Percentiles rank a stretch among this genome's conserved stretches.
These are phyloP conservation scores for Xylaria arbuscula DNA, from an alignment of 2,329 filamentous ascomycete species.

Conservation along the genomic window DNA sequence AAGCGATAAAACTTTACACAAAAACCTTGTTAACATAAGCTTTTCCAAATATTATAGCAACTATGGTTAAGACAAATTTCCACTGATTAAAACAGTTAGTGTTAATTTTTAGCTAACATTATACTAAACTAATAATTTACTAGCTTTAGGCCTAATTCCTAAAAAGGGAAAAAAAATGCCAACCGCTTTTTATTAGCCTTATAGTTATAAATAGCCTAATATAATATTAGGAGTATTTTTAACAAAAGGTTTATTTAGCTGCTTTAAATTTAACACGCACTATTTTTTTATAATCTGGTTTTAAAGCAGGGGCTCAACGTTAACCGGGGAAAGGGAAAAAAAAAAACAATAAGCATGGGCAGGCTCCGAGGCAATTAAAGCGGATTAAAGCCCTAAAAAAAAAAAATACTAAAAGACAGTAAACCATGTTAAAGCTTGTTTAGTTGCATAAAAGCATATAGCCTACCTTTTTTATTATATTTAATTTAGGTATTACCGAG, in stretches of 20 bases:
- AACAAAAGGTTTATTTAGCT: background rate
- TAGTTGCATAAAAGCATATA: background rate
- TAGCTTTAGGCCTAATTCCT: background rate
- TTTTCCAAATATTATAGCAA: background rate
- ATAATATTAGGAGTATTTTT: background rate
- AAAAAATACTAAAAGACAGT: background rate
- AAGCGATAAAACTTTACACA: too few species aligned
- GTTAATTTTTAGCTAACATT: background rate
- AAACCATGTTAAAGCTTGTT: background rate
- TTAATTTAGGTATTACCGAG: background rate
- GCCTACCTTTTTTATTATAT: background rate
- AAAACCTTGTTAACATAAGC: background rate
- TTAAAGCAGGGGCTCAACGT: background rate
- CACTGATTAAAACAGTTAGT: background rate
- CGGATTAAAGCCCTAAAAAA: background rate
- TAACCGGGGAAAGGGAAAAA: background rate
- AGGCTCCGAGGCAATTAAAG: background rate
- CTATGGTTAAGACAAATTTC: background rate
- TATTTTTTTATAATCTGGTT: background rate
- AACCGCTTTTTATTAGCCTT: background rate
- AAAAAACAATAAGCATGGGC: background rate
- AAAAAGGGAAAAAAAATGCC: background rate
- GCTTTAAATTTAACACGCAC: background rate
- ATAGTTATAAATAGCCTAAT: background rate
- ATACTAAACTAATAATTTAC: background rate